Evolutionary conservation across 2,329 filamentous ascomycete genomes (phyloP).

Genomic region (Chrysosporium queenslandicum): DNA sequence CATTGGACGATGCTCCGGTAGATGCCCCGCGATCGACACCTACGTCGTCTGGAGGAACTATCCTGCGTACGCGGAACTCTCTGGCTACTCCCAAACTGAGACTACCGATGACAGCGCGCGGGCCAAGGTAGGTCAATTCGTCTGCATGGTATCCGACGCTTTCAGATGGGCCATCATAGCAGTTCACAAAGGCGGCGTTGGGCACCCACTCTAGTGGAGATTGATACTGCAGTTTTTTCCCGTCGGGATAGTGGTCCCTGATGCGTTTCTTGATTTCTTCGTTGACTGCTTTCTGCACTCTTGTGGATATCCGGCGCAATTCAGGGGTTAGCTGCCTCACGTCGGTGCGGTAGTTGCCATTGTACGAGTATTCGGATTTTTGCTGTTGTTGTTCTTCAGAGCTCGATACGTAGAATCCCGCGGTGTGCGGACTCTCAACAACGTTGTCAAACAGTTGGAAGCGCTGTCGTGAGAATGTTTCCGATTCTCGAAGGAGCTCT

Average conservation of each 20-base stretch:
- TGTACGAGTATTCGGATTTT: conserved; percentile 74
- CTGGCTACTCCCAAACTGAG: conserved; percentile 84
- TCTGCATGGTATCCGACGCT: conserved; percentile 89
- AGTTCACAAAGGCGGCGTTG: conserved; percentile 91
- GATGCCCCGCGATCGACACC: conserved; percentile 24
- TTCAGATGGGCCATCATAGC: conserved; percentile 71
- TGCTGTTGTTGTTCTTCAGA: conserved; percentile 59
- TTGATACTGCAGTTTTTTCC: conserved; percentile 68
- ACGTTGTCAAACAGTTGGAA: conserved; percentile 86
- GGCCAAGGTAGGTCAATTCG: conserved; percentile 85
- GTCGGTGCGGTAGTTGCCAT: conserved; percentile 64
- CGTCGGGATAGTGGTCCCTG: conserved; percentile 53
- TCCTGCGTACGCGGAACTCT: conserved; percentile 76
- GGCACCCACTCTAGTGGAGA: conserved; percentile 64
- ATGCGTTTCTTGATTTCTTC: conserved; percentile 64
- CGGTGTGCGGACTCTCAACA: conserved; percentile 75
- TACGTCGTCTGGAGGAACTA: conserved; percentile 53
- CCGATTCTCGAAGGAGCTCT: conserved; percentile 65
- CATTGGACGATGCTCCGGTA: not conserved
- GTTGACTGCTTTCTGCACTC: conserved; percentile 69
- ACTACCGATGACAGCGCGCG: conserved; percentile 77
- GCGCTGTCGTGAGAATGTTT: conserved; percentile 57
- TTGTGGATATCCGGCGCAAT: conserved; percentile 57
- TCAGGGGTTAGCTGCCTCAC: conserved; percentile 66
- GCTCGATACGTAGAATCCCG: conserved; percentile 70